Base-by-base conservation (phyloP, 2,329 filamentous ascomycete species). In the Fusarium denticulatum region DNA sequence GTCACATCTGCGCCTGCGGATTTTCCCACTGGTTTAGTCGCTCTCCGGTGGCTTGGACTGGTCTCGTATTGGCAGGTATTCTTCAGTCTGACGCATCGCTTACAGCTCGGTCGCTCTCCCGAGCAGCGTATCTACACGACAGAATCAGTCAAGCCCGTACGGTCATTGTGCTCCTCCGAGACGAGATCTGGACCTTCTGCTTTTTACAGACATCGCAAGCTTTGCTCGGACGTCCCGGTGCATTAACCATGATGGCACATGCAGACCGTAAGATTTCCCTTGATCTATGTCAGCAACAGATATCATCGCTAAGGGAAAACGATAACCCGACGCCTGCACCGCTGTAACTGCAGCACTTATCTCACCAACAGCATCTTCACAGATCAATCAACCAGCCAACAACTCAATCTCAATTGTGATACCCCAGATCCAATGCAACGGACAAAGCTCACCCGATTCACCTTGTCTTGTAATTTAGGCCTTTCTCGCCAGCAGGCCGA, bases 41-140 rank as follows among this genome's bases (percentile, higher is more conserved):
- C n/a, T n/a, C n/a, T n/a, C n/a, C n/a, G n/a, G n/a, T n/a, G n/a
- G n/a, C n/a, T n/a, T n/a, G n/a, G n/a, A n/a, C n/a, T 40, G 42
- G 7, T 20, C 4, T 42, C 30, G 5, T 75, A 75, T 11, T 15
- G 3, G 12, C 74, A 76, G 6, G 22, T 16, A 1, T 42, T 58
- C 2, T 49, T 57, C 3, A 76, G 24, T 1, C 74, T 55, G 5
- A 18, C 15, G 5, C 74, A 76, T 32, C 74, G 65, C 10, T 26
- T 75, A 32, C 74, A 76, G 20, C 59, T 71, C 7, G 74, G 74
- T 9, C 50, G 55, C 4, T 76, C 74, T 7, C 69, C 70, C 0
- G 72, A 72, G 28, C 74, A 76, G 12, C 74, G 72, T 16, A 76
- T 68, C 34, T 36, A 15, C 32, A 34, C 32, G 15, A 34, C 15